Percentiles rank a stretch among this genome's conserved stretches.
Conservation (phyloP, 345 rosid species). For the Bruguiera parviflora region DNA sequence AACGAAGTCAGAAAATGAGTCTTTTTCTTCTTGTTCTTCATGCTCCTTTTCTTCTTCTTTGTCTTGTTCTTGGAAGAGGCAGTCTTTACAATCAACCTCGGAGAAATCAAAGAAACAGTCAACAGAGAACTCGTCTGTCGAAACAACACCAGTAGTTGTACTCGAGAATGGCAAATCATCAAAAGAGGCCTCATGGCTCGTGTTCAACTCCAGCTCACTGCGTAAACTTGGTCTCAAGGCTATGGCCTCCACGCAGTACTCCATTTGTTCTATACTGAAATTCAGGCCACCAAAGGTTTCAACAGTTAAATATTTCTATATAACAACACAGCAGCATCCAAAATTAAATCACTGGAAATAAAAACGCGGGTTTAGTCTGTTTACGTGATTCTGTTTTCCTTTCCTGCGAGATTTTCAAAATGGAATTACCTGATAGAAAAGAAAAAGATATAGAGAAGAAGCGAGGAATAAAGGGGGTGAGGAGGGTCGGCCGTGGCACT, state of each 20-base stretch:
- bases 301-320: background rate
- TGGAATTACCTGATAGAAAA: constrained; percentile 20
- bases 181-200: constrained; percentile 27
- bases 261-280: constrained; percentile 21
- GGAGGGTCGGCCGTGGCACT: constrained; percentile 25
- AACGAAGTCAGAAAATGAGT: constrained; percentile 28
- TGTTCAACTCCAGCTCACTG: constrained; percentile 35
- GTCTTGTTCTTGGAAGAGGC: background rate
- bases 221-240: constrained; percentile 57
- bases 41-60: constrained; percentile 35
- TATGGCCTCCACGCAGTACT: constrained; percentile 52
- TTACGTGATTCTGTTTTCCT: background rate
- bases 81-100: constrained; percentile 31
- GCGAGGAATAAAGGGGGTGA: constrained; percentile 7
- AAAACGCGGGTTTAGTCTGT: too few species aligned
- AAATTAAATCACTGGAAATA: background rate
- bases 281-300: constrained; percentile 4
- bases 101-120: constrained; percentile 72
- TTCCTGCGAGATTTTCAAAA: background rate
- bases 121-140: constrained; percentile 58
- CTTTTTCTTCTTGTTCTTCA: constrained; percentile 32
- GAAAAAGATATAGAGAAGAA: background rate
- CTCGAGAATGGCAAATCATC: constrained; percentile 36
- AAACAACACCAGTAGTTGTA: constrained; percentile 17
- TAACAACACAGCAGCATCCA: background rate